Evolutionary conservation across 768 basidiomycete species (phyloP), one percentile per base, ranked within the genome.

Genomic region (Mycena chlorophos): DNA sequence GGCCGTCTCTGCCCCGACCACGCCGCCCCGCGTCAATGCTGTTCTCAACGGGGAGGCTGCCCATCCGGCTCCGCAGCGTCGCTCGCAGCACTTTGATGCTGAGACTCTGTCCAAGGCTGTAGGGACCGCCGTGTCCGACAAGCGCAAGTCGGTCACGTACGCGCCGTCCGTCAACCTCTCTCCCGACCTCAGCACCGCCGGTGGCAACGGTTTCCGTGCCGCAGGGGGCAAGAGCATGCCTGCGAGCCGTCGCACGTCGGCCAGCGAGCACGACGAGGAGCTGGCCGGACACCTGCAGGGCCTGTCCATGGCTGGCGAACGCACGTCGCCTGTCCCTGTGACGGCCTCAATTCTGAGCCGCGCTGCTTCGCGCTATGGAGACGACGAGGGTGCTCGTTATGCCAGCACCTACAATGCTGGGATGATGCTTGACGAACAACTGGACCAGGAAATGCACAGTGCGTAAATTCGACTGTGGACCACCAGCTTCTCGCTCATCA

Each of bases 361-460:
- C 62, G 79, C 74, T 10, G 78, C 75, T 60, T 73, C 74, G 10
- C 79, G 82, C 19, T 84, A 82, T 63, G 75, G 66, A 20, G 81
- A 83, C 43, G 85, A 84, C 47, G 86, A 88, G 51, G 82, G 79
- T 37, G 71, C 76, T 14, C 78, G 76, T 47, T 83, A 84, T 66
- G 82, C 82, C 6, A 84, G 79, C 57, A 78, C 78, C 29, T 91
- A 85, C 70, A 92, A 91, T 66, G 83, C 89, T 37, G 91, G 90
- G 27, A 88, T 93, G 86, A 86, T 95, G 85, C 75, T 96, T 58
- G 94, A 96, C 63, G 90, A 95, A 69, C 92, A 95, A 66, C 73
- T 96, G 62, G 94, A 96, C 66, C 85, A 91, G 73, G 94, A 96
- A 69, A 94, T 96, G 85, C 87, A 94, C 67, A 94, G 93, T 94